phyloP scores from a whole-genome alignment of 106 monocot species.

The Acorus gramineus region DNA sequence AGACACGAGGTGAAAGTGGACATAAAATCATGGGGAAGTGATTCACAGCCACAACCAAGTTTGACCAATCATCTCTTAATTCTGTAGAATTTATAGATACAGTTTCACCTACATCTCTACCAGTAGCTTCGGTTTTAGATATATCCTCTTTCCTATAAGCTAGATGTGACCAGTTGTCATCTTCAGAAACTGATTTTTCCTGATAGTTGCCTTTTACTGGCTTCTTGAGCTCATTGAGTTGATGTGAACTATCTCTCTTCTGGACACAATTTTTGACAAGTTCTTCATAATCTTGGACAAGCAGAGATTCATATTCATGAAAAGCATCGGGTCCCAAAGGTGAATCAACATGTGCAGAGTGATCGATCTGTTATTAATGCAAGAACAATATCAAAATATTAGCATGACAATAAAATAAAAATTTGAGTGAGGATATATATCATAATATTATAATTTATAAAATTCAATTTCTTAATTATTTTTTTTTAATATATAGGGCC shows the following conservation, averaged over 20 bases:
- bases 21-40: slow-evolving; percentile 86
- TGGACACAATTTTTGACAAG: slow-evolving; percentile 29
- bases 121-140: slow-evolving; percentile 23
- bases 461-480: no score
- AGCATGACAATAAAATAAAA: not conserved
- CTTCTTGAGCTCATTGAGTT: slow-evolving; percentile 8
- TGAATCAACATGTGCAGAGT: slow-evolving; percentile 79
- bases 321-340: slow-evolving; percentile 97
- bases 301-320: slow-evolving; percentile 81
- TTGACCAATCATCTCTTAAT: slow-evolving; percentile 11
- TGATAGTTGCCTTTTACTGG: slow-evolving; percentile 4
- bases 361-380: slow-evolving; percentile 43
- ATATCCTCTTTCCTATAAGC: slow-evolving; percentile 15
- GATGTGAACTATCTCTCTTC: slow-evolving; percentile 5
- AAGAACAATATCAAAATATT: not conserved
- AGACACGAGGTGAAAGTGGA: slow-evolving; percentile 65
- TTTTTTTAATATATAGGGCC: no score
- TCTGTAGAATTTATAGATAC: slow-evolving; percentile 7
- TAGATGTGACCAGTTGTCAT: slow-evolving; percentile 17
- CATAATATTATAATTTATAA: no score
- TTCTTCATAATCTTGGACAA: slow-evolving; percentile 90
- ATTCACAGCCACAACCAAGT: slow-evolving; percentile 46
- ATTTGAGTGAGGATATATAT: no score
- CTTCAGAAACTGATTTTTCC: slow-evolving; percentile 13
- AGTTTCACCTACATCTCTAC: slow-evolving; percentile 19